Evolutionary conservation across 305 asterid genomes (phyloP).

Genomic region (Vinca major): DNA sequence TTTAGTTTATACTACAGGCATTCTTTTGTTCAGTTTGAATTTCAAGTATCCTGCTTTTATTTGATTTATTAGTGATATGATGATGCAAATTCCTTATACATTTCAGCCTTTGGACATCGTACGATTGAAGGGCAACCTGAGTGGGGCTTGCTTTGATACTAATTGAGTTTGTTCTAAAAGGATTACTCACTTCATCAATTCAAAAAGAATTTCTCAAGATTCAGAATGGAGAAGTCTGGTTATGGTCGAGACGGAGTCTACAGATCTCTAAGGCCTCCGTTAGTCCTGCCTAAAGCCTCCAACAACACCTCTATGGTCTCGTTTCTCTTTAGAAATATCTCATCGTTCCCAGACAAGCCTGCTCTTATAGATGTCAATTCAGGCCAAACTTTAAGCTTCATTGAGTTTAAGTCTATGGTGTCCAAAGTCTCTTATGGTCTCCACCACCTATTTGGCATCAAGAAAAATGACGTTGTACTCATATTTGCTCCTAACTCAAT

Average conservation of each 20-base stretch:
- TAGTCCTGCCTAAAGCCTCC: constrained; percentile 34
- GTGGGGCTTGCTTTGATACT: too few relatives aligned
- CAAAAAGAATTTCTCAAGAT: not conserved
- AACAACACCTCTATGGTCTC: constrained; percentile 49
- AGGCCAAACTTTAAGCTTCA: constrained; percentile 39
- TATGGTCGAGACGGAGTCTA: constrained; percentile 81
- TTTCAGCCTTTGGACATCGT: too few relatives aligned
- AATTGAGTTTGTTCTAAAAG: too few relatives aligned
- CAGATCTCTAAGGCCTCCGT: constrained; percentile 64
- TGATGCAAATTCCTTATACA: too few relatives aligned
- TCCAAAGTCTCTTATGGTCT: constrained; percentile 47
- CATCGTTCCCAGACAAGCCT: constrained; percentile 52
- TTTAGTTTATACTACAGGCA: too few relatives aligned
- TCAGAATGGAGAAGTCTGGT: constrained; percentile 79
- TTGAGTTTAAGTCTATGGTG: constrained; percentile 47
- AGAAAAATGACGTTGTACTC: constrained; percentile 59
- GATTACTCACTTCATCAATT: too few relatives aligned
- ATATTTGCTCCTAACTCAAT: constrained; percentile 72
- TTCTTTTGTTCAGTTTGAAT: too few relatives aligned
- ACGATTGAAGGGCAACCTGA: too few relatives aligned
- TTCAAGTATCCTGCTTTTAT: too few relatives aligned
- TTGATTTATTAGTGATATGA: too few relatives aligned
- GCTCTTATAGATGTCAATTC: constrained; percentile 58
- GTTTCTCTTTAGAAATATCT: constrained; percentile 59
- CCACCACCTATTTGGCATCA: constrained; percentile 42